These are phyloP conservation scores for Trichosporon sp. DNA, from an alignment of 1,284 basidiomycete species.

Conservation along the genomic window DNA sequence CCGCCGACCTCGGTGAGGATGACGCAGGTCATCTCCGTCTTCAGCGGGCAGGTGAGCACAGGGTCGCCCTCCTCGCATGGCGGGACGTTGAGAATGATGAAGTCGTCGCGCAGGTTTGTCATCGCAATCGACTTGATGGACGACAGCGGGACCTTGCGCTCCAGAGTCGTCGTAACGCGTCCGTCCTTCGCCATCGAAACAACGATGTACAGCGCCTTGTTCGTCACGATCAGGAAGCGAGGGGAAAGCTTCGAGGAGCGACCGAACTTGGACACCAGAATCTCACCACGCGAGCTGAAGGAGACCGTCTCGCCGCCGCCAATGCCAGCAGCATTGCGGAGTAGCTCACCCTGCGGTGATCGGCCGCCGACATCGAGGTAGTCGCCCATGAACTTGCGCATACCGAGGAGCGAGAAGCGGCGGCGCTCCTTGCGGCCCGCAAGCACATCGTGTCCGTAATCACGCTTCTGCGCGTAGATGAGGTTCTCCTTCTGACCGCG, in stretches of 20 bases:
- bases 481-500: slow-evolving; percentile 94
- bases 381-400: slow-evolving; percentile 94
- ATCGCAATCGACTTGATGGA: slow-evolving; percentile 83
- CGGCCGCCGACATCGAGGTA: slow-evolving; percentile 88
- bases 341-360: slow-evolving; percentile 76
- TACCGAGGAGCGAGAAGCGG: slow-evolving; percentile 89
- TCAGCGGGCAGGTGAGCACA: slow-evolving; percentile 86
- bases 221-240: slow-evolving; percentile 84
- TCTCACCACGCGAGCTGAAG: slow-evolving; percentile 82
- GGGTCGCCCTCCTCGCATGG: slow-evolving; percentile 91
- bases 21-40: slow-evolving; percentile 88
- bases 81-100: slow-evolving; percentile 80
- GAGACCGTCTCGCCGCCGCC: slow-evolving; percentile 72
- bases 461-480: slow-evolving; percentile 83
- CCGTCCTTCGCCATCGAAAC: slow-evolving; percentile 73
- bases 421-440: slow-evolving; percentile 91
- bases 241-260: slow-evolving; percentile 92
- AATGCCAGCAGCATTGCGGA: slow-evolving; percentile 74
- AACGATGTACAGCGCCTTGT: slow-evolving; percentile 84
- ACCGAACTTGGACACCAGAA: slow-evolving; percentile 82
- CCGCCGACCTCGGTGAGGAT: slow-evolving; percentile 80
- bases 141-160: slow-evolving; percentile 86
- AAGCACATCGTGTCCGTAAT: slow-evolving; percentile 91
- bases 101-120: slow-evolving; percentile 91
- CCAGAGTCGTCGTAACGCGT: slow-evolving; percentile 65